Percentiles rank a stretch among this genome's conserved stretches.
Conservation (phyloP, 441 rosid species). For the Mallotus repandus region DNA sequence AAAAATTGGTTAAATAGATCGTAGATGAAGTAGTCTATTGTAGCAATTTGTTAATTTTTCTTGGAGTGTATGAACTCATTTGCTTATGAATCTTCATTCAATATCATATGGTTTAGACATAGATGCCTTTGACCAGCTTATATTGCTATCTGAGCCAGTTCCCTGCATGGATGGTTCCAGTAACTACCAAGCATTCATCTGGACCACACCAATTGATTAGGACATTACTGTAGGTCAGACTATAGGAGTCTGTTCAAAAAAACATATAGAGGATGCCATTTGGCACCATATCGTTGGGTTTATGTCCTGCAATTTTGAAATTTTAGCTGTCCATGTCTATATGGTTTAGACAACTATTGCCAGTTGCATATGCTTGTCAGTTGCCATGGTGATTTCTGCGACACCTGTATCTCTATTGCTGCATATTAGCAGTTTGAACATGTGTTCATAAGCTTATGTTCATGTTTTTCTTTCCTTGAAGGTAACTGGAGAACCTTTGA, state of each 20-base stretch:
- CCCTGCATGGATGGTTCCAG: neutral
- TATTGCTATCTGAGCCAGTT: neutral
- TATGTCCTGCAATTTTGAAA: neutral
- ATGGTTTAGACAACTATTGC: conserved; percentile 5
- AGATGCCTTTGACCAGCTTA: neutral
- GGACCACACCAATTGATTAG: neutral
- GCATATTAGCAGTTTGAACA: conserved; percentile 2
- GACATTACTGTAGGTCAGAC: neutral
- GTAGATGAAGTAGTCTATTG: neutral
- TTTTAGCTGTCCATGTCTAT: neutral
- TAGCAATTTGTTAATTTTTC: neutral
- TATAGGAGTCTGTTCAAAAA: too few relatives aligned
- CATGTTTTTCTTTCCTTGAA: conserved; percentile 22
- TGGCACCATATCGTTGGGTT: neutral
- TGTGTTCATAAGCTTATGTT: conserved; percentile 17
- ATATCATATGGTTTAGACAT: neutral
- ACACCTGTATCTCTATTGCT: neutral
- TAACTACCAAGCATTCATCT: neutral
- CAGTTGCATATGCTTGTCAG: neutral
- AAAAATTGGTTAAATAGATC: neutral
- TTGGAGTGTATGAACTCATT: neutral
- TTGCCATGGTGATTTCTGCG: neutral
- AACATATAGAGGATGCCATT: neutral
- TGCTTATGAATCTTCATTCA: neutral
- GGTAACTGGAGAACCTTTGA: conserved; percentile 82